Base-by-base conservation (phyloP, 2,329 filamentous ascomycete species). In the Fusarium sp. region DNA sequence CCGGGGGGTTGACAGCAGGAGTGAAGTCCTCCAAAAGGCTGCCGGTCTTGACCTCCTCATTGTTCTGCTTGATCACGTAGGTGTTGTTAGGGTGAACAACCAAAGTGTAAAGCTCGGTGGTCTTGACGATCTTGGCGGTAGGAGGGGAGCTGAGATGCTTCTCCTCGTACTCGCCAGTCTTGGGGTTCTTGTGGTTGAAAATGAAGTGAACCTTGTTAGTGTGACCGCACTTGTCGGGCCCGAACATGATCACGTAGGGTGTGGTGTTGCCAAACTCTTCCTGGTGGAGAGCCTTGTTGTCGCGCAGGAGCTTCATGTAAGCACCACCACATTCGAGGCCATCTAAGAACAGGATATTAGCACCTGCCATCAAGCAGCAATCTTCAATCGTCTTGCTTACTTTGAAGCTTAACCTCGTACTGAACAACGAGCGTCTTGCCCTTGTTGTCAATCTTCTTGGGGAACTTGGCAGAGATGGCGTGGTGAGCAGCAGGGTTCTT, bases 161-260 rank as follows among this genome's bases (percentile, higher is more conserved):
- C 91, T 99, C 95, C 86, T 99, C 94, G 74, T 99, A 99, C 80
- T 97, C 92, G 82, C 94, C 94, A 42, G 93, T 97, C 91, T 97
- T 97, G 76, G 95, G 95, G 88, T 98, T 99, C 91, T 98, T 99
- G 90, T 99, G 95, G 81, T 96, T 95, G 88, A 99, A 96, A 79
- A 99, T 99, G 83, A 99, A 97, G 80, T 88, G 85, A 49, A 96
- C 91, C 90, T 98, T 98, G 89, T 99, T 99, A 79, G 92, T 98
- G 77, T 92, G 87, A 78, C 95, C 95, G 78, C 95, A 99, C 89
- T 98, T 98, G 84, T 99, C 95, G 71, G 95, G 95, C 70, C 95
- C 95, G 77, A 99, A 99, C 95, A 99, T 99, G 85, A 99, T 96
- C 70, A 99, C 91, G 76, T 99, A 99, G 44, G 95, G 95, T 38